A percentile compares a stretch with the other conserved stretches of the same genome.
Conservation (phyloP, 371 early-diverging fungal genomes). For the Circinella minor region DNA sequence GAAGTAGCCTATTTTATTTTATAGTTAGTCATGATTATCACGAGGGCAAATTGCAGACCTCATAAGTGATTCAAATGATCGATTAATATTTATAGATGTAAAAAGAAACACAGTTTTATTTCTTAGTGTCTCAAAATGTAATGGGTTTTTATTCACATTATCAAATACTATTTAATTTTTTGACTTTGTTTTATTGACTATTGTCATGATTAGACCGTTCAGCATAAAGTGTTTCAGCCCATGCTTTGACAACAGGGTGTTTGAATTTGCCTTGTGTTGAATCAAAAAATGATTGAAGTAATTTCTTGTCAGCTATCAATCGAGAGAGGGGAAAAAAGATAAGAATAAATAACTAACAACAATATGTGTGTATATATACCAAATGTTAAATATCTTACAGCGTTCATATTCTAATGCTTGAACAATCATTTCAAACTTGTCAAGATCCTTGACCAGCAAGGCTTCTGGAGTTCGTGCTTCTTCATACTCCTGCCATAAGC, state of each 20-base stretch:
- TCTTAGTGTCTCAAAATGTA: no score
- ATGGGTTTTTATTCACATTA: no score
- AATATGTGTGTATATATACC: no score
- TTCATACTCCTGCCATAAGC: constrained; percentile 91
- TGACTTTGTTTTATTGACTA: no score
- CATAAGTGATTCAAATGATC: no score
- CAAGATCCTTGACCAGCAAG: constrained; percentile 85
- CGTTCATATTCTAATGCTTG: constrained; percentile 93
- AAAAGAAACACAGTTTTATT: no score
- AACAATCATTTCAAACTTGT: constrained; percentile 94
- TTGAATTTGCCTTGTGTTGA: constrained; percentile 78
- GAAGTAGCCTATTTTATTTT: no score
- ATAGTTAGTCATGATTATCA: no score
- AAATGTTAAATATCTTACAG: constrained; percentile 48
- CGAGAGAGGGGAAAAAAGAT: background rate
- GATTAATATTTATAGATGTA: no score
- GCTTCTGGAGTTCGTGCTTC: constrained; percentile 80
- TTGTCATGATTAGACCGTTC: constrained; percentile 40
- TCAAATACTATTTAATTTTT: no score
- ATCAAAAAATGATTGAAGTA: constrained; percentile 80
- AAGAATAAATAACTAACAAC: background rate
- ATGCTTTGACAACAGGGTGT: constrained; percentile 81
- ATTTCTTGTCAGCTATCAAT: constrained; percentile 62
- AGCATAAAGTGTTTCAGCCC: constrained; percentile 81
- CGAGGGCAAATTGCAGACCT: no score